Base-by-base conservation (phyloP, 345 rosid species). In the Sisymbrium altissimum region DNA sequence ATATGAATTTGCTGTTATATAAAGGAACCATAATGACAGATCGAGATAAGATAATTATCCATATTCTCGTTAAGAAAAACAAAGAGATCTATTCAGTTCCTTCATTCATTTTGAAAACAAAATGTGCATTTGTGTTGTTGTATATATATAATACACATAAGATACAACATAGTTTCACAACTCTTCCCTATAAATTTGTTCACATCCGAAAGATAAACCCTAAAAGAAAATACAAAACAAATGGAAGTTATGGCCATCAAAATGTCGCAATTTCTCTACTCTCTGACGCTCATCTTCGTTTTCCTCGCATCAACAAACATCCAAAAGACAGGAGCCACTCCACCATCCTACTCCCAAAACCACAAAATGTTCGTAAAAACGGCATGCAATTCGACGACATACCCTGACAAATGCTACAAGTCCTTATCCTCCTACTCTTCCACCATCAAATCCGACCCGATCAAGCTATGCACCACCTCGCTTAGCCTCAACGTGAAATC, bases 311-410 rank as follows among this genome's bases (percentile, higher is more conserved):
- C 68, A 0, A 68, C 75, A 30, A 58, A 29, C 27, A 32, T 52
- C 4, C 52, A 60, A 1, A 65, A 41, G 54, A 64, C 82, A 7
- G 4, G 49, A 41, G 79, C 81, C 62, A 45, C 80, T 43, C 11
- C 82, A 56, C 6, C 81, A 40, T 7, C 80, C 9, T 45, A 81
- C 12, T 54, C 62, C n/a, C 54, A 78, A 4, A 50, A 70, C 19
- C 86, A 83, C 90, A 81, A 43, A 44, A 80, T 59, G 4, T 90
- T 72, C 80, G 77, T 90, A 8, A 77, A 79, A 62, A 83, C 73
- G 10, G 83, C 86, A 2, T 90, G 96, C 81, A 75, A 73, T 13
- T 68, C 88, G 4, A 84, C 96, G 41, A 75, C 81, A 21, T 83
- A 81, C 60, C 89, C 96, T 2, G 38, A 45, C 4, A 76, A 80